These are phyloP conservation scores for Mycena latifolia DNA, from an alignment of 768 basidiomycete genomes.

Conservation along the genomic window DNA sequence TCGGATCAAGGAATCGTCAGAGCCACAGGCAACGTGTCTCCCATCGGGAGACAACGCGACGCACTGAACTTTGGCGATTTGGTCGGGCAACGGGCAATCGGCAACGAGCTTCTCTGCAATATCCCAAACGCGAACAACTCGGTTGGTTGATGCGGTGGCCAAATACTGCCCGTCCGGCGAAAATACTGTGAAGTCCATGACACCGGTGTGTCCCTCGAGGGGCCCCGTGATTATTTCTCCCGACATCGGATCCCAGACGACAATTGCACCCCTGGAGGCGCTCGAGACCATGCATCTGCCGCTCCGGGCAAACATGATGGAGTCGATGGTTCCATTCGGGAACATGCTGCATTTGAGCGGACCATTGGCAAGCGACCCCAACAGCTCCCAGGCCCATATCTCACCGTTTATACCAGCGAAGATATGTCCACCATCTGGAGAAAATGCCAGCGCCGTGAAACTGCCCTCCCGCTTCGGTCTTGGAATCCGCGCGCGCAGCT, in stretches of 20 bases:
- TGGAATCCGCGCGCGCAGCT: not conserved
- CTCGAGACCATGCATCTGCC: conserved; percentile 2
- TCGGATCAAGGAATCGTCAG: not conserved
- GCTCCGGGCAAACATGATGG: not conserved
- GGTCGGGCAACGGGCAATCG: not conserved
- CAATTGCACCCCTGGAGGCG: not conserved
- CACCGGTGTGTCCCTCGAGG: not conserved
- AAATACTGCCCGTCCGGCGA: conserved; percentile 7
- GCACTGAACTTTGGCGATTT: not conserved
- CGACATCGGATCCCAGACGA: not conserved
- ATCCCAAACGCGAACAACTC: conserved; percentile 6
- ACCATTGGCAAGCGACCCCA: not conserved
- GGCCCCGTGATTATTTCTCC: not conserved
- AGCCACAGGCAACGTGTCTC: not conserved
- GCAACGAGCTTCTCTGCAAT: not conserved
- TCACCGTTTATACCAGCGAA: not conserved
- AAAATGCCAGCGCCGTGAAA: conserved; percentile 2
- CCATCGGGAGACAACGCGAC: not conserved
- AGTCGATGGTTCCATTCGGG: not conserved
- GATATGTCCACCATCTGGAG: not conserved
- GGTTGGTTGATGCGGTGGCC: not conserved
- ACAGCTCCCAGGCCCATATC: conserved; percentile 1
- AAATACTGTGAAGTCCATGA: not conserved
- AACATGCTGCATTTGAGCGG: not conserved
- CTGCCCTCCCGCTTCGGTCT: not conserved